Evolutionary conservation across 2,329 filamentous ascomycete species (phyloP).

Genomic region (Berkeleyomyces basicola): DNA sequence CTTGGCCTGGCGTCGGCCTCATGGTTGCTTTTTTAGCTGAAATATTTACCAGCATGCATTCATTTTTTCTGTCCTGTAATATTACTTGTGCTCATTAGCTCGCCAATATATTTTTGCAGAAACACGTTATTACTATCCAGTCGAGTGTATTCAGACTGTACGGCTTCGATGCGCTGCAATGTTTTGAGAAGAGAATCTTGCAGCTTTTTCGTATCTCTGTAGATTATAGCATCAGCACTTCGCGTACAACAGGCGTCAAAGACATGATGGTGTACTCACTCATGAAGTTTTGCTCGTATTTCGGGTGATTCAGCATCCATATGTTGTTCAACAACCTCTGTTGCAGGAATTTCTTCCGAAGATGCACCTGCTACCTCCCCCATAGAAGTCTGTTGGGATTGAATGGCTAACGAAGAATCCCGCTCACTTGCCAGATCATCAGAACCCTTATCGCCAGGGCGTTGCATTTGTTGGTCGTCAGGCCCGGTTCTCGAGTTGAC

Average conservation of each 20-base stretch:
- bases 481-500: not conserved
- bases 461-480: not conserved
- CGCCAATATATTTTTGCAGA: slow-evolving; percentile 92
- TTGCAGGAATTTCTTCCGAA: not conserved
- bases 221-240: not conserved
- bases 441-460: not conserved
- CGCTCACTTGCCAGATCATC: not conserved
- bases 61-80: slow-evolving; percentile 47
- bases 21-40: not conserved
- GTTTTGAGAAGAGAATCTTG: slow-evolving; percentile 82
- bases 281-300: not conserved
- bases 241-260: too few species aligned
- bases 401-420: not conserved
- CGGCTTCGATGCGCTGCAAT: slow-evolving; percentile 84
- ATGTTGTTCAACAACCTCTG: not conserved
- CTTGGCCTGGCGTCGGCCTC: not conserved
- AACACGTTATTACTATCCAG: slow-evolving; percentile 95
- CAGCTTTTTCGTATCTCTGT: slow-evolving; percentile 70
- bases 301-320: not conserved
- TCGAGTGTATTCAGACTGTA: slow-evolving; percentile 89
- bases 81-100: slow-evolving; percentile 76
- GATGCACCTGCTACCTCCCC: not conserved
- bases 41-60: slow-evolving; percentile 14
- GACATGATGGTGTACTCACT: not conserved
- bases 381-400: not conserved